Base-by-base conservation (phyloP, 148 eudicot genomes). In the Gaultheria prostrata region DNA sequence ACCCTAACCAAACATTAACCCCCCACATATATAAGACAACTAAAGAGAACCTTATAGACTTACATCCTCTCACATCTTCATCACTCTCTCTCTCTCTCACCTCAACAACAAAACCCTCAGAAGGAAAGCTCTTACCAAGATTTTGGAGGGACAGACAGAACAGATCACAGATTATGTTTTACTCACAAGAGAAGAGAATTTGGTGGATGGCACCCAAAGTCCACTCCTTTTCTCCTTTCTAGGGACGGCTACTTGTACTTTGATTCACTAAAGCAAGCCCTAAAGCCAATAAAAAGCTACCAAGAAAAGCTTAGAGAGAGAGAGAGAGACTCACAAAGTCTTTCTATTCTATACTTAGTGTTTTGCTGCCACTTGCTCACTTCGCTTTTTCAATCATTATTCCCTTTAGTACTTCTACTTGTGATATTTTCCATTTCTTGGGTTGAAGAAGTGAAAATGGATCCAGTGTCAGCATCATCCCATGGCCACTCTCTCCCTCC, bases 401-500 rank as follows among this genome's bases (percentile, higher is more conserved):
- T 15, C 17, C 81, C 82, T 77, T 65, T 73, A 32, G 59, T 67
- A 28, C 50, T 32, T 10, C 43, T 6, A 15, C 28, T 74, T 74
- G 50, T 15, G 7, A 67, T 67, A 28, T 57, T 45, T 45, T 79
- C 17, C 15, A 33, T 33, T 71, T 1, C n/a, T 32, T 71, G 46
- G 7, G 6, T 20, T 45, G 43, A 65, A 53, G 20, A 10, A 63
- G 8, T 76, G 26, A 33, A 39, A 77, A 86, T 86, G 87, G 88
- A 87, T 87, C 87, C 83, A 39, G 79, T 77, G 43, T 46, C 85
- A 26, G 77, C 83, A 8, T 49, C 81, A 15, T 57, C 30, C 21
- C 83, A 83, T 30, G 61, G 86, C 24, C 89, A 88, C 77, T 86
- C 92, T 73, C 91, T 90, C 14, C 91, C 92, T 30, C 91, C 92